Percentiles rank a stretch among this genome's conserved stretches.
phyloP scores from a whole-genome alignment of 345 rosid genomes.

The Dipteronia sinensis region DNA sequence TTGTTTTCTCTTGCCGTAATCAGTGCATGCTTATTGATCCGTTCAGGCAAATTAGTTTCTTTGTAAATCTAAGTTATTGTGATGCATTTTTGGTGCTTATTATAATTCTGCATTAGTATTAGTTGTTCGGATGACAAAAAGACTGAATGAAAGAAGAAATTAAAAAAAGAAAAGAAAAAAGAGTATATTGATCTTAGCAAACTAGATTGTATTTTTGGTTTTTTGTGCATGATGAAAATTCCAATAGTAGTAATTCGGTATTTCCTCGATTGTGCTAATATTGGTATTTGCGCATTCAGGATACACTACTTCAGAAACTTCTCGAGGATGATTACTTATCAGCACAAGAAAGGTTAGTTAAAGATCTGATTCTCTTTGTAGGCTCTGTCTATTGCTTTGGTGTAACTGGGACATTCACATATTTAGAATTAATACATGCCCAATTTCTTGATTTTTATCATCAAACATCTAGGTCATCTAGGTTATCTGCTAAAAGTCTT shows the following conservation, averaged over 20 bases:
- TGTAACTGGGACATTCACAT: background rate
- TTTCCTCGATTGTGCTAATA: too few relatives aligned
- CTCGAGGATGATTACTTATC: constrained; percentile 61
- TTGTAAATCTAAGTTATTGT: too few relatives aligned
- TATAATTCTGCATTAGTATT: background rate
- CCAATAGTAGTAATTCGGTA: too few relatives aligned
- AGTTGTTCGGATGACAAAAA: background rate
- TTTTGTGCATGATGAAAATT: background rate
- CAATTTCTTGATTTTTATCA: background rate
- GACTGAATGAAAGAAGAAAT: background rate
- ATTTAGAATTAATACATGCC: background rate
- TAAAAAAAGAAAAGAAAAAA: too few relatives aligned
- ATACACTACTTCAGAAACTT: constrained; percentile 84
- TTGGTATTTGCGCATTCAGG: constrained; percentile 45
- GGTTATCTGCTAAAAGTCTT: background rate
- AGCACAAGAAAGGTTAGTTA: constrained; percentile 70
- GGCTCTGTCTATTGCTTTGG: background rate
- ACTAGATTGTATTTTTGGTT: background rate
- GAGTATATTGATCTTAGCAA: background rate
- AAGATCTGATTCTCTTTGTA: background rate
- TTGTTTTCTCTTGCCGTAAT: too few relatives aligned
- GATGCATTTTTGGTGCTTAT: background rate
- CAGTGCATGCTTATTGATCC: too few relatives aligned
- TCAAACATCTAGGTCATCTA: background rate
- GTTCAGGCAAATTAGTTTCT: too few relatives aligned